Evolutionary conservation across 805 yeast species (phyloP).

Genomic region (Wickerhamomyces mucosus): DNA sequence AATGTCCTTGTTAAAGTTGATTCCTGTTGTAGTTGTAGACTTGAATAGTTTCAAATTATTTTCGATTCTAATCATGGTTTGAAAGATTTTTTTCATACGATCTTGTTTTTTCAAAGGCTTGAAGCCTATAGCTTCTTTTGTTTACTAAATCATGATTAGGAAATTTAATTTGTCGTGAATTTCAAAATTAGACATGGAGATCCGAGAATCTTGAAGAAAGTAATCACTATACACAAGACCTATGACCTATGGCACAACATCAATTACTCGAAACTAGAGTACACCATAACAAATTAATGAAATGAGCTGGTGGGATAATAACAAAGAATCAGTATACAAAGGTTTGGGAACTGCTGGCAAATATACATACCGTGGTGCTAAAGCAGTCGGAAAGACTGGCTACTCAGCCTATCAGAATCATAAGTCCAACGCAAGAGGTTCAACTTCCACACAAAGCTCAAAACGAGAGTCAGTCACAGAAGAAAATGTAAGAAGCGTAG

Average conservation of each 20-base stretch:
- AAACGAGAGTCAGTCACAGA: conserved; percentile 6
- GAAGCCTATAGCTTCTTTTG: too few relatives aligned
- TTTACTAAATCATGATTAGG: too few relatives aligned
- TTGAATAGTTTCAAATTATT: conserved; percentile 13
- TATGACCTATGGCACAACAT: too few relatives aligned
- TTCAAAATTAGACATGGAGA: too few relatives aligned
- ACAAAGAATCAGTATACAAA: conserved; percentile 28
- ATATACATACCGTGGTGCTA: conserved; percentile 28
- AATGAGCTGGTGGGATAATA: conserved; percentile 33
- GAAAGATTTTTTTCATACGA: conserved; percentile 6
- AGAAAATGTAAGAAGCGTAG: conserved; percentile 6
- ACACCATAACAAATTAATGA: too few relatives aligned
- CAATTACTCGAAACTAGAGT: too few relatives aligned
- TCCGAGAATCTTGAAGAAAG: too few relatives aligned
- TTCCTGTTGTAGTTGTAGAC: conserved; percentile 2
- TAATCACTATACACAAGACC: too few relatives aligned
- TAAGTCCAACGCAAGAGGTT: conserved; percentile 1
- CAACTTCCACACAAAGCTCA: background rate
- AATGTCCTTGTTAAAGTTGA: conserved; percentile 6
- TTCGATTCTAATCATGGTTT: conserved; percentile 10
- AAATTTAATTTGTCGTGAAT: too few relatives aligned
- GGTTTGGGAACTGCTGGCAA: conserved; percentile 29
- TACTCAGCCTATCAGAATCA: conserved; percentile 29
- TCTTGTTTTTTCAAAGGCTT: too few relatives aligned
- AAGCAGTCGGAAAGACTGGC: conserved; percentile 31